Conservation (phyloP, 495 filamentous ascomycete genomes). For the Podospora fimiseda region DNA sequence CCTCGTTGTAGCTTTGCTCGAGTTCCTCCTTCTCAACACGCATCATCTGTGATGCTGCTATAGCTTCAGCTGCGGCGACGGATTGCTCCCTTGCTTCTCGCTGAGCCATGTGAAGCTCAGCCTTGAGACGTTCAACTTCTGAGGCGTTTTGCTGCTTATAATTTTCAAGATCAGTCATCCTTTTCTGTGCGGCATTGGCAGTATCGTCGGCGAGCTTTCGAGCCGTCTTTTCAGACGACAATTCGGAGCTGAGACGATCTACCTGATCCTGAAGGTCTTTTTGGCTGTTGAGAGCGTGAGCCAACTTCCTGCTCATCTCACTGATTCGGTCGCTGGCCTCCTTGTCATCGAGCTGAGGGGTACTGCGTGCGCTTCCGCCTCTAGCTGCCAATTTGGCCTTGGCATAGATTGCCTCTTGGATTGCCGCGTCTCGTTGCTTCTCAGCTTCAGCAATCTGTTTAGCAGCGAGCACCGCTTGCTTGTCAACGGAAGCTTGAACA, state of each 20-base stretch:
- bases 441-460: constrained; percentile 89
- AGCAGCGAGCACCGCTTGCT: constrained; percentile 75
- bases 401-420: constrained; percentile 89
- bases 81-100: constrained; percentile 72
- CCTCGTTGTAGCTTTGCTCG: constrained; percentile 60
- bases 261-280: constrained; percentile 66
- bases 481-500: constrained; percentile 79
- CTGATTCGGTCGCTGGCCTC: constrained; percentile 60
- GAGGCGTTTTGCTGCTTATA: constrained; percentile 72
- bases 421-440: constrained; percentile 83
- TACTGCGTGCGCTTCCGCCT: constrained; percentile 60
- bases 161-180: constrained; percentile 74
- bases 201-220: constrained; percentile 85
- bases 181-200: constrained; percentile 70
- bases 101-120: constrained; percentile 73
- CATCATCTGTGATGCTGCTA: constrained; percentile 64
- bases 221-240: constrained; percentile 73
- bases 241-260: constrained; percentile 58
- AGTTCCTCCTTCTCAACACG: constrained; percentile 80
- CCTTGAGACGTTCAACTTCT: constrained; percentile 77
- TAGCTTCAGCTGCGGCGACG: constrained; percentile 65
- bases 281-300: constrained; percentile 68
- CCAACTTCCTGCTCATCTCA: constrained; percentile 78
- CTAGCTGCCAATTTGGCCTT: constrained; percentile 88
- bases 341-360: constrained; percentile 64